Evolutionary conservation across 352 stramenopile genomes (phyloP).

Genomic region (Phytophthora idaei): DNA sequence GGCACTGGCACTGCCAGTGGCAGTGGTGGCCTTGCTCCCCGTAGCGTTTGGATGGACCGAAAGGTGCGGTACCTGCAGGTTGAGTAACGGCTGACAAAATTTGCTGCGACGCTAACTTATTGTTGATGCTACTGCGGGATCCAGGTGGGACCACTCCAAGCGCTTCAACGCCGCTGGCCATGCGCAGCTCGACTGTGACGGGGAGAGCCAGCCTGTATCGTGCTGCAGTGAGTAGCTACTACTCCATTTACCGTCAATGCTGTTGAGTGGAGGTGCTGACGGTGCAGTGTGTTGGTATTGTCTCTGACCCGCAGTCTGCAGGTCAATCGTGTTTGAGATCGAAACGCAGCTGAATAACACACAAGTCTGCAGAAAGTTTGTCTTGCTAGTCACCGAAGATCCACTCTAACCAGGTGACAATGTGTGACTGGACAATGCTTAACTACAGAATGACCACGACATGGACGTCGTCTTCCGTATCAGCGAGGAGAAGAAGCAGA

Average conservation of each 20-base stretch:
- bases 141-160: constrained; percentile 84
- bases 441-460: constrained; percentile 71
- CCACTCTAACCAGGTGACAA: not conserved
- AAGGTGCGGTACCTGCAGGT: constrained; percentile 32
- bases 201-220: constrained; percentile 52
- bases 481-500: constrained; percentile 88
- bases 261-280: not conserved
- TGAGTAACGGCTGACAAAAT: not conserved
- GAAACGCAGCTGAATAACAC: constrained; percentile 84
- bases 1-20: constrained; percentile 4
- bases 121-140: constrained; percentile 1
- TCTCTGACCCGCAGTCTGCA: constrained; percentile 56
- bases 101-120: not conserved
- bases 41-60: constrained; percentile 56
- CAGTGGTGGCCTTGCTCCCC: constrained; percentile 19
- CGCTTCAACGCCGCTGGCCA: constrained; percentile 70
- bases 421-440: not conserved
- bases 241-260: not conserved
- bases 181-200: constrained; percentile 66
- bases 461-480: constrained; percentile 87
- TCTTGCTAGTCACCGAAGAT: not conserved
- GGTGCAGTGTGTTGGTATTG: not conserved
- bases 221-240: constrained; percentile 71
- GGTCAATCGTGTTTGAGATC: constrained; percentile 83
- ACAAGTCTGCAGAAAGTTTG: constrained; percentile 15